Base-by-base conservation (phyloP, 257 asterid species). In the Fraxinus pennsylvanica region DNA sequence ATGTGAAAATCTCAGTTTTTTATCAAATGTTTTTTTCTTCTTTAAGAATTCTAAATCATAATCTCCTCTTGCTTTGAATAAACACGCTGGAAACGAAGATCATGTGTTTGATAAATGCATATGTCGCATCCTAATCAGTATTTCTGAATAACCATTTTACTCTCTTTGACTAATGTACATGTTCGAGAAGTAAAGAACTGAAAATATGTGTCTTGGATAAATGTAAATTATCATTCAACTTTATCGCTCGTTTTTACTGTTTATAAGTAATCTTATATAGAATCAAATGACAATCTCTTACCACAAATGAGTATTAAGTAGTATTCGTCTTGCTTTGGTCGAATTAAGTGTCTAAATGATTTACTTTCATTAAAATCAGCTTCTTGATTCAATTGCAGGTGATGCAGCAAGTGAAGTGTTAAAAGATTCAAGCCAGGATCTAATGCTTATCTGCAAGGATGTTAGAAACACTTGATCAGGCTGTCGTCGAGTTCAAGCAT, bases 371-470 rank as follows among this genome's bases (percentile, higher is more conserved):
- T 57, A 59, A 22, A 8, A 57, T 47, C 65, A 9, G 50, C 71
- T 72, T 45, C 9, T 72, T 39, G 67, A 47, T 73, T 76, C 59
- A 74, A 59, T 38, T 84, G 75, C 83, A 95, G 99, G 98, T 52
- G 93, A 93, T 66, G 85, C 94, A 30, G 96, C 99, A 35, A 82
- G 96, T 1, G 96, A 94, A 84, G 98, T 91, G 61, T 77, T 95
- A 81, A 91, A 88, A 74, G 98, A 93, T 81, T 87, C 98, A 0
- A 86, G 96, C 86, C 92, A 95, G 83, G 93, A 95, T 84, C 86
- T 93, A 63, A 93, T 85, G 93, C 89, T 87, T 19, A 78, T 86
- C 57, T 89, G 98, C 85, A 89, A 88, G 85, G 93, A 93, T 52
- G 87, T 89, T 41, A 82, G 91, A 57, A 83, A 90, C 85, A 88